Evolutionary conservation across 2,329 filamentous ascomycete genomes (phyloP).

Genomic region (Leptodontidium sp.): DNA sequence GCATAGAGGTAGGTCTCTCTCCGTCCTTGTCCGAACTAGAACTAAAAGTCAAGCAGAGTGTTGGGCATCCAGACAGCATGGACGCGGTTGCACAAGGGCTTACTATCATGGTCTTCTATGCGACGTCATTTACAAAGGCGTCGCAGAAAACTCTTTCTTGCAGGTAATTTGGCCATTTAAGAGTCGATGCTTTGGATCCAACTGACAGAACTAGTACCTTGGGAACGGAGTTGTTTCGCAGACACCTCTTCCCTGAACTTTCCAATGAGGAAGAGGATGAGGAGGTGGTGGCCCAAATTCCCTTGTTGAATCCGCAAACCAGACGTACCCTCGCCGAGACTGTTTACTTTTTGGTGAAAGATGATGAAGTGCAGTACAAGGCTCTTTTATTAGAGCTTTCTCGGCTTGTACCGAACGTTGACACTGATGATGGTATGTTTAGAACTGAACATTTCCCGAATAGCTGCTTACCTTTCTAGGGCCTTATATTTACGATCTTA

Average conservation of each 20-base stretch:
- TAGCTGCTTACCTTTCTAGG: constrained; percentile 45
- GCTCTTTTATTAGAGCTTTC: constrained; percentile 61
- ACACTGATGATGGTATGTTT: constrained; percentile 50
- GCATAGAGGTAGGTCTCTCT: constrained; percentile 49
- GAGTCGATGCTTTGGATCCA: constrained; percentile 13
- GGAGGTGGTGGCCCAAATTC: constrained; percentile 49
- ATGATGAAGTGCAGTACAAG: constrained; percentile 57
- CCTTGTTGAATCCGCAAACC: constrained; percentile 62
- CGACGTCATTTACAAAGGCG: constrained; percentile 43
- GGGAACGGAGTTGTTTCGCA: constrained; percentile 63
- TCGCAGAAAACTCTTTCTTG: constrained; percentile 40
- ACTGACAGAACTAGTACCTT: constrained; percentile 48
- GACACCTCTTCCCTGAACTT: constrained; percentile 68
- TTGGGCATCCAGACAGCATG: constrained; percentile 45
- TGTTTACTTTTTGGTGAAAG: constrained; percentile 63
- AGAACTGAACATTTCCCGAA: neutral
- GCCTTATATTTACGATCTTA: constrained; percentile 68
- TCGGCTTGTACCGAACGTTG: constrained; percentile 57
- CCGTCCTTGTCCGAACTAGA: neutral
- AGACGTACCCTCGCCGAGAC: constrained; percentile 68
- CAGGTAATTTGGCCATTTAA: constrained; percentile 30
- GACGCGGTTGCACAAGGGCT: constrained; percentile 48
- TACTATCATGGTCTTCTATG: constrained; percentile 48
- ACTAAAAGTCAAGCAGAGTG: constrained; percentile 35
- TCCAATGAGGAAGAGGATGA: constrained; percentile 50